Base-by-base conservation (phyloP, 2,329 filamentous ascomycete species). In the Alternaria sp. region DNA sequence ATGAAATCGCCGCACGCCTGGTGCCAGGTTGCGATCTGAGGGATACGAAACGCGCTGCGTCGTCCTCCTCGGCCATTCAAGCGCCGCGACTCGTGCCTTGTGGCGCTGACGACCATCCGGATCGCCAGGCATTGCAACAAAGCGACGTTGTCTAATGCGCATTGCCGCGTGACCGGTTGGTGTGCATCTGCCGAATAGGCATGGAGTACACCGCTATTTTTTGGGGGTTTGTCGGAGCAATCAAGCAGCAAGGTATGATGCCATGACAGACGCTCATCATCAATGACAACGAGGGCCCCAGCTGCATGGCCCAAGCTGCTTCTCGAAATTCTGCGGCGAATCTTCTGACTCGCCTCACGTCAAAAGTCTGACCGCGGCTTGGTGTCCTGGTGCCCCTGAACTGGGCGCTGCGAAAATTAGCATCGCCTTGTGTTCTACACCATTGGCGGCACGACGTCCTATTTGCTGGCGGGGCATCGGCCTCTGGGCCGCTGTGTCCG, bases 21-120 rank as follows among this genome's bases (percentile, higher is more conserved):
- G 60, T 30, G 61, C 50, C 64, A 61, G 61, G 51, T 10, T 41
- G 58, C 51, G 58, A 61, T 66, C 60, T 61, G 65, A 53, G 61
- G 49, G 61, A 67, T 55, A 65, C 74, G 73, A 76, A 73, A 77
- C 71, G 63, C 71, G 66, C 66, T 68, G 69, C 63, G 69, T 70
- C 68, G 64, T 71, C 69, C 49, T 69, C 68, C 50, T 67, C 44
- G 60, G 60, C 56, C 55, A 60, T 18, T 55, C 55, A 58, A 1
- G 93, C 92, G 58, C 92, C 66, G 89, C 0, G 93, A 90, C 75
- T 97, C 97, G 21, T 92, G 90, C 0, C 88, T 2, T 93, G 92
- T 45, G 49, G 64, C 66, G 63, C 66, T 67, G 70, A 67, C 65
- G 59, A 63, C 63, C 55, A 69, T 62, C 62, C 61, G 68, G 65